phyloP scores from a whole-genome alignment of 768 basidiomycete genomes.

The Suillus cothurnatus region DNA sequence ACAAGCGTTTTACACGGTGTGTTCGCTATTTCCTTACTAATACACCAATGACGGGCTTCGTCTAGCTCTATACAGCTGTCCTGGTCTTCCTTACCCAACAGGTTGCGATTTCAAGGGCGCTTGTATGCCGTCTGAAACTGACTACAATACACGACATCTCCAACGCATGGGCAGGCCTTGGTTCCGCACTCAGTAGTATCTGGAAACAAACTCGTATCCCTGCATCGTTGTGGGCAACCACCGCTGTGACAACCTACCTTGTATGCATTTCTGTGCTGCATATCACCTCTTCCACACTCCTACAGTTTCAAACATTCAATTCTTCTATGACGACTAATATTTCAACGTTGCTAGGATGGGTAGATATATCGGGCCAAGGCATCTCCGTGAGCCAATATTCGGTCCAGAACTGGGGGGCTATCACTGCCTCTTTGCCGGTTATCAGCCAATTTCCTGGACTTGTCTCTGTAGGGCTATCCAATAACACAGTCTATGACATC shows the following conservation, averaged over 20 bases:
- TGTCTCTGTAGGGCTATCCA: constrained; percentile 7
- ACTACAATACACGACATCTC: constrained; percentile 18
- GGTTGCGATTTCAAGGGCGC: constrained; percentile 11
- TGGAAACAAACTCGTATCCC: constrained; percentile 12
- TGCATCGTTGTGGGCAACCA: constrained; percentile 11
- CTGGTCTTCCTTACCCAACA: constrained; percentile 18
- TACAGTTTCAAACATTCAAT: too few relatives aligned
- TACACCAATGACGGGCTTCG: neutral
- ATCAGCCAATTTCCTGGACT: too few relatives aligned
- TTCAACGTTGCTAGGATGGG: constrained; percentile 6
- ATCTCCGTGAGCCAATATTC: neutral
- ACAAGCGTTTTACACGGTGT: constrained; percentile 12
- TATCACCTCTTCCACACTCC: constrained; percentile 20
- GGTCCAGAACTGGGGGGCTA: too few relatives aligned
- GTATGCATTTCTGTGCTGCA: constrained; percentile 19
- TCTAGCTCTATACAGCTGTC: constrained; percentile 15
- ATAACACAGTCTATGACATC: constrained; percentile 18
- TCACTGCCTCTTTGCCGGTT: neutral
- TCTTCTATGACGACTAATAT: neutral
- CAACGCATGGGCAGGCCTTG: constrained; percentile 20
- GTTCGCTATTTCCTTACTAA: neutral
- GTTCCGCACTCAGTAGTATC: constrained; percentile 18
- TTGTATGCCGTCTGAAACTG: constrained; percentile 12
- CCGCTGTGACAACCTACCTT: constrained; percentile 16
- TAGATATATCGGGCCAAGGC: neutral